Base-by-base conservation (phyloP, 208 protist genomes). In the Wallacemonas sp. region DNA sequence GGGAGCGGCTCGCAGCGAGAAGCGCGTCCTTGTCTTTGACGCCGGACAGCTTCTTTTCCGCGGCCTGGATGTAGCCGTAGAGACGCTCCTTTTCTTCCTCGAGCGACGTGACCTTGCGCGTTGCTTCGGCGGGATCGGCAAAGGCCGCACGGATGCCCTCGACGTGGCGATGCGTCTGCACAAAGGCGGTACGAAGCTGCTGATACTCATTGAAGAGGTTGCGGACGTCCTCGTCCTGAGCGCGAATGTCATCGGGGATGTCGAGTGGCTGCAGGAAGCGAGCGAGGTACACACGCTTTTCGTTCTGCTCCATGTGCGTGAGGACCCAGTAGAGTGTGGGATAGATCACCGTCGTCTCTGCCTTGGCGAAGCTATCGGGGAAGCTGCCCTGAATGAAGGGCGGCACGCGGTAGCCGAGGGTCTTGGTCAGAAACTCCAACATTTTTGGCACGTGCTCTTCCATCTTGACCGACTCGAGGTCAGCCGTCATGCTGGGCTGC, bases 201-300 rank as follows among this genome's bases (percentile, higher is more conserved):
- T 95, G 83, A 72, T 97, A 95, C 65, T 96, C 90, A 54, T 78
- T 81, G 74, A 77, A 94, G 23, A 97, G 74, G 16, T 70, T 74
- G 0, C 90, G 80, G 44, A 97, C 88, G 67, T 94, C 92, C 63
- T 97, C 92, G 62, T 97, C 92, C 68, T 90, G 84, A 2, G 85
- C 84, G 27, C 81, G 83, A 57, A 97, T 85, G 49, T 87, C 81
- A 21, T 97, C 89, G 5, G 89, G 89, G 38, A 97, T 83, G 24
- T 97, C 88, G 19, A 95, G 60, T 29, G 79, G 78, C 67, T 94
- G 85, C 48, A 97, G 78, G 67, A 95, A 97, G 23, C 88, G 80
- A 2, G 92, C 60, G 29, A 97, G 80, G 74, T 97, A 97, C 4
- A 97, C 92, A 39, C 92, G 92, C 81, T 95, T 97, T 54, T 81